phyloP scores from a whole-genome alignment of 805 yeast species.

The Suhomyces sp. region DNA sequence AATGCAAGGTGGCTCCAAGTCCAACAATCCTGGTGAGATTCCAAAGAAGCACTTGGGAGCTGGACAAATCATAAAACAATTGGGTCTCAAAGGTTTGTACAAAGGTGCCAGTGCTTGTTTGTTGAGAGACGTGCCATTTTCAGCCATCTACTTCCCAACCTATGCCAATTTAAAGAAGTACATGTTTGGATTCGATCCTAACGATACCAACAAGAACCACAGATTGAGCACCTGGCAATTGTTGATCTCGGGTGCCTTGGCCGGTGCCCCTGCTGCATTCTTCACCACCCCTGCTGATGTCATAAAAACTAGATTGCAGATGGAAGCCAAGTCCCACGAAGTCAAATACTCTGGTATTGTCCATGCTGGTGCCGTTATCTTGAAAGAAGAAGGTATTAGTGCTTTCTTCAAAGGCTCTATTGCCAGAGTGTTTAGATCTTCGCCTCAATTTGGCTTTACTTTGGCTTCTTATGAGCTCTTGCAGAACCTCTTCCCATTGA shows the following conservation, averaged over 20 bases:
- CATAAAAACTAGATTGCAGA: conserved; percentile 90
- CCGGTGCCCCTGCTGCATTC: conserved; percentile 98
- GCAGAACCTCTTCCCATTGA: conserved; percentile 74
- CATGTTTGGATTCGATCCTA: conserved; percentile 78
- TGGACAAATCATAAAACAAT: conserved; percentile 64
- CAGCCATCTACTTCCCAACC: conserved; percentile 95
- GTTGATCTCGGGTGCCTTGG: conserved; percentile 83
- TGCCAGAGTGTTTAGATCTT: conserved; percentile 90
- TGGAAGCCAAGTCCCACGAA: conserved; percentile 75
- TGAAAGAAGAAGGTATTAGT: conserved; percentile 75
- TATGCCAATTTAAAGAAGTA: conserved; percentile 89
- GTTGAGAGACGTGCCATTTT: conserved; percentile 92
- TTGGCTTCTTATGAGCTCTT: conserved; percentile 94
- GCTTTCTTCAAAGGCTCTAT: conserved; percentile 96
- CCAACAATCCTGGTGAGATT: conserved; percentile 33
- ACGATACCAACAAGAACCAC: conserved; percentile 52
- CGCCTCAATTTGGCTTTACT: conserved; percentile 97
- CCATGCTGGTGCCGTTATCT: conserved; percentile 73
- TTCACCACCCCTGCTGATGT: conserved; percentile 97
- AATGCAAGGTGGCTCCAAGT: conserved; percentile 74
- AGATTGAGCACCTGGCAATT: conserved; percentile 79
- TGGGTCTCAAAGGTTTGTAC: conserved; percentile 84
- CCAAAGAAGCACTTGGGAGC: conserved; percentile 53
- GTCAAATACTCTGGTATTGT: conserved; percentile 70
- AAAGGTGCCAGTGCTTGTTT: conserved; percentile 91